Base-by-base conservation (phyloP, 2,329 filamentous ascomycete genomes). In the Cladosporium austrohemisphaericum region DNA sequence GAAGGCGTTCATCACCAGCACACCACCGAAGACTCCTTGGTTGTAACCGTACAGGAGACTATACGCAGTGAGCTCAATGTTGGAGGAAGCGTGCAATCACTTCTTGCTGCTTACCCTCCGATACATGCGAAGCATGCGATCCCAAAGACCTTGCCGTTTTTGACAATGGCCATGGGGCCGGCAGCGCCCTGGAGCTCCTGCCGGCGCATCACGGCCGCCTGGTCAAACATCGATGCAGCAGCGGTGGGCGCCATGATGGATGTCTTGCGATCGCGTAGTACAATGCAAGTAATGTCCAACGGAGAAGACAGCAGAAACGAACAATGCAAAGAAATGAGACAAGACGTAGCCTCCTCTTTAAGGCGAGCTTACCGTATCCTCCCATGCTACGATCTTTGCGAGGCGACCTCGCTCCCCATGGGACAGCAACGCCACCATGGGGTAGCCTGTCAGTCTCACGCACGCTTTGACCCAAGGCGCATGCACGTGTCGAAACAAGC, bases 11-110 rank as follows among this genome's bases (percentile, higher is more conserved):
- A 77, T 77, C 18, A 71, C 73, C 48, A 80, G 58, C 18, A 90
- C 79, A 19, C 85, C 85, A n/a, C 80, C 80, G 68, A 88, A 87
- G 68, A 88, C 84, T 57, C 85, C 86, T 64, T 86, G 83, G 62
- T 87, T 86, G 69, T 87, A 87, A 10, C 83, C 80, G 61, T 89
- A 50, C 19, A 50, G 36, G 28, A 81, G 22, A 78, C 68, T 41
- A 6, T 10, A n/a, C n/a, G n/a, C n/a, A n/a, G n/a, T n/a, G n/a
- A n/a, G n/a, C n/a, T n/a, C n/a, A n/a, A n/a, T n/a, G n/a, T n/a
- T n/a, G n/a, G n/a, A n/a, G n/a, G n/a, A n/a, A n/a, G n/a, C n/a
- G n/a, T n/a, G n/a, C n/a, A n/a, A n/a, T n/a, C n/a, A n/a, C 45
- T 76, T 13, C 2, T 4, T 19, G 22, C 5, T 8, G 31, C 38